Evolutionary conservation across 192 early-diverging fungal species (phyloP).

Genomic region (Piromyces sp.): DNA sequence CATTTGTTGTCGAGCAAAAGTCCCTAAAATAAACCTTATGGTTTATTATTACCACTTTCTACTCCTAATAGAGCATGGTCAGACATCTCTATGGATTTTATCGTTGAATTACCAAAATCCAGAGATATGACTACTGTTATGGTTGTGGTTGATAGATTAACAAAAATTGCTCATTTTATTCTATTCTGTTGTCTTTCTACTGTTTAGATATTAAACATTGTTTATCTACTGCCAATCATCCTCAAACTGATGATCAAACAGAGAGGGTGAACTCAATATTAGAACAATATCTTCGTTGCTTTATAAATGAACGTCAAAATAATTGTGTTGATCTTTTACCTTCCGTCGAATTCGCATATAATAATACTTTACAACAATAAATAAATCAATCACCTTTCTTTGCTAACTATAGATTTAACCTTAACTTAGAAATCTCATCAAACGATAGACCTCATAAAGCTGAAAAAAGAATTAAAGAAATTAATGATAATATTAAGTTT

Average conservation of each 20-base stretch:
- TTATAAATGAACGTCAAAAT: conserved; percentile 10
- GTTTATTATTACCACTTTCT: no score
- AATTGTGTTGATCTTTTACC: conserved; percentile 23
- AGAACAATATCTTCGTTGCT: conserved; percentile 14
- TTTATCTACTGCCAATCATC: conserved; percentile 21
- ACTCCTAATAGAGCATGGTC: no score
- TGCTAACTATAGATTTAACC: conserved; percentile 9
- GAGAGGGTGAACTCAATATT: conserved; percentile 17
- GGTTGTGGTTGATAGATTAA: not conserved
- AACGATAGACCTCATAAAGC: no score
- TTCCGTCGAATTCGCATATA: conserved; percentile 26
- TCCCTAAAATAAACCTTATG: no score
- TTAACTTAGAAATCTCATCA: not conserved
- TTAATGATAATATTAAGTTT: no score
- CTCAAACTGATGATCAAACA: conserved; percentile 19
- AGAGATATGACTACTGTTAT: not conserved
- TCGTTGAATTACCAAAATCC: no score
- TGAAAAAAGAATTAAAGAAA: no score
- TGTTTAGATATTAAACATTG: conserved; percentile 7
- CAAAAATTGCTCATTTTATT: conserved; percentile 11
- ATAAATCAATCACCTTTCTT: conserved; percentile 14
- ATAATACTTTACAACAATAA: conserved; percentile 13
- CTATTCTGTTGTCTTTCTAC: no score
- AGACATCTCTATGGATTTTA: no score
- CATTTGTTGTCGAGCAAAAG: no score